Conservation (phyloP, 129 eudicot genomes). For the Centella asiatica region DNA sequence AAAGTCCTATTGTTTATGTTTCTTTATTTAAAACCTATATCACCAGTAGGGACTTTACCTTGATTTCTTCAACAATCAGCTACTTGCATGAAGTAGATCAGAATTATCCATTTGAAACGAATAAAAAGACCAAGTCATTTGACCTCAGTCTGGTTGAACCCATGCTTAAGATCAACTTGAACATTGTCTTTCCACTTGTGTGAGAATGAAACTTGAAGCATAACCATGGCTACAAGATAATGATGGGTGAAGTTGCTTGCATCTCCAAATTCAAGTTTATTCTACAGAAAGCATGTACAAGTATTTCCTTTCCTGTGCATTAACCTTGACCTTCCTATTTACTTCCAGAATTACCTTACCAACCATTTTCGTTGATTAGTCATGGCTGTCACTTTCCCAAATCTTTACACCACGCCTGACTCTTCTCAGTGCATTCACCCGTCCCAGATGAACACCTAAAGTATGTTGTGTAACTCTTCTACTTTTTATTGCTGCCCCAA, state of each 20-base stretch:
- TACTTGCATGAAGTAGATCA: too few species aligned
- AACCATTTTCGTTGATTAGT: slow-evolving; percentile 10
- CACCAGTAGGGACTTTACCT: too few species aligned
- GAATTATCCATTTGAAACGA: too few species aligned
- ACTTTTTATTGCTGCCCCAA: slow-evolving; percentile 13
- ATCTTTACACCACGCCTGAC: slow-evolving; percentile 44
- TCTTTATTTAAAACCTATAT: too few species aligned
- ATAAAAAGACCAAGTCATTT: too few species aligned
- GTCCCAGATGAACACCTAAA: slow-evolving; percentile 29
- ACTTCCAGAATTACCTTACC: not conserved
- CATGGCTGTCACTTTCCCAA: slow-evolving; percentile 21
- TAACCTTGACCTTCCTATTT: not conserved
- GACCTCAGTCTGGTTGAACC: too few species aligned
- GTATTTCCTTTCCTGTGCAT: not conserved
- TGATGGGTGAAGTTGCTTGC: slow-evolving; percentile 3
- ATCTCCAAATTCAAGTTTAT: not conserved
- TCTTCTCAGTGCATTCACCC: slow-evolving; percentile 55
- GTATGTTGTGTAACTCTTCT: slow-evolving; percentile 25
- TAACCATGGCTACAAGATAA: too few species aligned
- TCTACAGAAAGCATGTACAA: not conserved
- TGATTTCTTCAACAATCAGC: too few species aligned
- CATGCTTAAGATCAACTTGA: too few species aligned
- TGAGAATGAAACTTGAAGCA: too few species aligned
- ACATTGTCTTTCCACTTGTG: too few species aligned
- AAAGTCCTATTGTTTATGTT: too few species aligned